These are phyloP conservation scores for Cucumis variabilis DNA, from an alignment of 331 rosid genomes.

Conservation along the genomic window DNA sequence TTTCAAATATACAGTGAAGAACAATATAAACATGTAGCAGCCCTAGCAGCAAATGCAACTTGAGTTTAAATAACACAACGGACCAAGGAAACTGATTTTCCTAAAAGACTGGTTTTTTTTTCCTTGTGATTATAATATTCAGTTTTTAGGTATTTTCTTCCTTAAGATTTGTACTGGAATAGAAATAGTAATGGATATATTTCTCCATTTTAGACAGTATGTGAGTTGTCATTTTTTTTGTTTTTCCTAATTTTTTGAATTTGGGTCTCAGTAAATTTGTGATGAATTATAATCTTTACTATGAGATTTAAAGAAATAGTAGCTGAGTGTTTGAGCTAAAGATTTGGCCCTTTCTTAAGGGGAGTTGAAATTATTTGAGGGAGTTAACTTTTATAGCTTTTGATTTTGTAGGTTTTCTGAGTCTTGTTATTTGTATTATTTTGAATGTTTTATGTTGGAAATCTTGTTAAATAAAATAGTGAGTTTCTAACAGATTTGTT, in stretches of 20 bases:
- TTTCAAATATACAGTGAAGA: too few relatives aligned
- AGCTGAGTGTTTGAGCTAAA: not conserved
- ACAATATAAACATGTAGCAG: too few relatives aligned
- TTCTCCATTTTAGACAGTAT: not conserved
- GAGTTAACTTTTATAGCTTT: not conserved
- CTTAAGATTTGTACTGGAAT: slow-evolving; percentile 14
- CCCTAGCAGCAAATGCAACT: too few relatives aligned
- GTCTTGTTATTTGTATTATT: slow-evolving; percentile 5
- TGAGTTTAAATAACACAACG: too few relatives aligned
- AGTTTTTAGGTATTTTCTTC: slow-evolving; percentile 16
- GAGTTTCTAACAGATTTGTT: not conserved
- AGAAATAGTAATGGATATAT: not conserved
- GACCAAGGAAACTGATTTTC: too few relatives aligned
- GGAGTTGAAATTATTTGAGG: not conserved
- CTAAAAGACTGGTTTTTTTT: not conserved
- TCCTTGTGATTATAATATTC: slow-evolving; percentile 13
- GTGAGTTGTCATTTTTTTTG: slow-evolving; percentile 16
- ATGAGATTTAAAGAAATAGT: slow-evolving; percentile 3
- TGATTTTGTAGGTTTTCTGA: not conserved
- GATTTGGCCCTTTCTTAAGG: not conserved
- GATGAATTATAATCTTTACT: not conserved
- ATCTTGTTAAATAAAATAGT: not conserved
- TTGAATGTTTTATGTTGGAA: not conserved
- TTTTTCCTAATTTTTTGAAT: slow-evolving; percentile 7
- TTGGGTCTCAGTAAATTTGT: not conserved